phyloP scores from a whole-genome alignment of 169 alveolate species.

The Babesia ovis region DNA sequence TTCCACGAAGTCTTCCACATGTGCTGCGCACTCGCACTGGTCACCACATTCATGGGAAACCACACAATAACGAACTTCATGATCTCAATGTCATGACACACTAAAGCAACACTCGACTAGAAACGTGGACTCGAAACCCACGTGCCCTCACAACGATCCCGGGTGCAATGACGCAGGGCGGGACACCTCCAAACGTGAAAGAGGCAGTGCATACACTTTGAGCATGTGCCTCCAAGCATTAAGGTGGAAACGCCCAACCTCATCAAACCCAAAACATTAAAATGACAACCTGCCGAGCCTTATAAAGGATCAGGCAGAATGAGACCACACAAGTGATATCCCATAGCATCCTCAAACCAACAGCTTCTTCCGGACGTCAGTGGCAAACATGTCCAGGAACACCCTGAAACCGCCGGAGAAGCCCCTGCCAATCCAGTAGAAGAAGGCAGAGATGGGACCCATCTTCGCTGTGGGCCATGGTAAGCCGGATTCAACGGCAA shows the following conservation, averaged over 20 bases:
- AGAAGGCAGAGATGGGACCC: slow-evolving; percentile 3
- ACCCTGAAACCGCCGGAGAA: slow-evolving; percentile 2
- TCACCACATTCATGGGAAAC: slow-evolving; percentile 61
- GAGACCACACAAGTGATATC: background rate
- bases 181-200: too few relatives aligned
- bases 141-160: too few relatives aligned
- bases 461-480: slow-evolving; percentile 29
- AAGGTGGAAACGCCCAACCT: too few relatives aligned
- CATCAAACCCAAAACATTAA: background rate
- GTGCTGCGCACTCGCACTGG: slow-evolving; percentile 69
- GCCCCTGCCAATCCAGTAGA: slow-evolving; percentile 20
- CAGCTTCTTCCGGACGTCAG: slow-evolving; percentile 29
- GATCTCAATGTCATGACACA: background rate
- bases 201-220: too few relatives aligned
- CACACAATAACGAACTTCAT: slow-evolving; percentile 58
- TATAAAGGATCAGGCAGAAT: too few relatives aligned
- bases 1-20: slow-evolving; percentile 77
- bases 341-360: slow-evolving; percentile 8
- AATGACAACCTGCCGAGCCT: background rate
- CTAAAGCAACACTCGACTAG: too few relatives aligned
- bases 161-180: too few relatives aligned
- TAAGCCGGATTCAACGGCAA: slow-evolving; percentile 23
- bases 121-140: too few relatives aligned
- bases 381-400: background rate
- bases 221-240: too few relatives aligned